Evolutionary conservation across 495 filamentous ascomycete genomes (phyloP).

Genomic region (Aspergillus bridgeri): DNA sequence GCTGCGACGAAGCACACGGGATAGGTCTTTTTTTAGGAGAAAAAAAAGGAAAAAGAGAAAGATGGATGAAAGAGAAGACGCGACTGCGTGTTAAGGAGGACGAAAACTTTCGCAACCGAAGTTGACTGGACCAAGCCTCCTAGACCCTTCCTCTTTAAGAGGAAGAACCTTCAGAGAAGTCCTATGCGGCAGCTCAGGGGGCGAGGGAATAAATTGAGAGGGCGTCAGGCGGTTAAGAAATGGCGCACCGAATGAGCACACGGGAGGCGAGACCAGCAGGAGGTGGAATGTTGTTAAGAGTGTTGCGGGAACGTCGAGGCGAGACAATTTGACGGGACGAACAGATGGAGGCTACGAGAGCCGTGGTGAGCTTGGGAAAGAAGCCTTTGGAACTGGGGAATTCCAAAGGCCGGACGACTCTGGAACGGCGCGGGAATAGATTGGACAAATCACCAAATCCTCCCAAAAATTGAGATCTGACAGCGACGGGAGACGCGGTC

Average conservation of each 20-base stretch:
- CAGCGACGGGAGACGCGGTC: conserved; percentile 13
- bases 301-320: conserved; percentile 54
- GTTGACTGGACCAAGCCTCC: conserved; percentile 80
- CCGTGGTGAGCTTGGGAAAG: conserved; percentile 56
- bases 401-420: conserved; percentile 57
- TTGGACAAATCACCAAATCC: conserved; percentile 4
- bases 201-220: conserved; percentile 51
- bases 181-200: conserved; percentile 97
- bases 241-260: conserved; percentile 52
- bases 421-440: conserved; percentile 12
- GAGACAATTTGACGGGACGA: conserved; percentile 79
- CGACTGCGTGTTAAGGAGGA: conserved; percentile 74
- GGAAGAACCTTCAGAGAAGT: conserved; percentile 93
- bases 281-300: conserved; percentile 67
- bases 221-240: conserved; percentile 51
- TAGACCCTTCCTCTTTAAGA: conserved; percentile 92
- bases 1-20: conserved; percentile 35
- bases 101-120: conserved; percentile 81
- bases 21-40: conserved; percentile 9
- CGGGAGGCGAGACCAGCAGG: conserved; percentile 63
- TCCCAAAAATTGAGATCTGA: conserved; percentile 8
- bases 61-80: conserved; percentile 22
- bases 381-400: conserved; percentile 55
- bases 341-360: conserved; percentile 59
- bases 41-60: conserved; percentile 15